Evolutionary conservation across 192 early-diverging fungal species (phyloP), one percentile per base, ranked within the genome.

Genomic region (Gaertneriomyces semiglobifer): DNA sequence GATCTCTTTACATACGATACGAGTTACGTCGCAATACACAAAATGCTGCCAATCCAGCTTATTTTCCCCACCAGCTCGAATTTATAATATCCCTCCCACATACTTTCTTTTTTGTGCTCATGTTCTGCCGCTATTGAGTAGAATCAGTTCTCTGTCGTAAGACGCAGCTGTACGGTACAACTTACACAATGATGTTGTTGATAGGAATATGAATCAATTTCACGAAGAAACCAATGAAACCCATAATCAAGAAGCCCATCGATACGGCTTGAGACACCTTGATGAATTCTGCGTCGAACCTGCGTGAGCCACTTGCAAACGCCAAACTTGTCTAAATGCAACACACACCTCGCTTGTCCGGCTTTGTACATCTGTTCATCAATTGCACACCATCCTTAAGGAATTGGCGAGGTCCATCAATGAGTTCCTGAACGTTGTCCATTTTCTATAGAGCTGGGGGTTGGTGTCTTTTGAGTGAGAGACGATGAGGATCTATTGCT

Each of bases 191-290:
- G 75, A 99, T 97, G 86, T 98, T 97, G 89, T 98, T 98, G 86
- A 99, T 98, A 61, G 97, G 97, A 80, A 99, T 99, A 79, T 99
- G 97, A 64, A 99, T 93, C 72, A 99, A 85, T 85, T 99, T 99
- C 74, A 96, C 93, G 79, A 98, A 89, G 74, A 93, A 98, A 39
- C 96, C 96, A 74, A 98, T 90, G 74, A 92, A 93, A 70, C 96
- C 96, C 87, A 98, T 93, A 44, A 94, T 87, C 66, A 94, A 75
- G 71, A 98, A 98, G 7, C 96, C 96, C 79, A 96, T 91, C 43
- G 87, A 89, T 14, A 98, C 93, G 20, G 94, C 94, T 68, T 88
- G 85, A 45, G 93, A 88, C 73, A 99, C 95, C 76, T 94, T 86
- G 44, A 92, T 69, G 80, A 95, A 98, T 81, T 99, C 97, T 94